Base-by-base conservation (phyloP, 2,329 filamentous ascomycete species). In the Colletotrichum ledebouriae region DNA sequence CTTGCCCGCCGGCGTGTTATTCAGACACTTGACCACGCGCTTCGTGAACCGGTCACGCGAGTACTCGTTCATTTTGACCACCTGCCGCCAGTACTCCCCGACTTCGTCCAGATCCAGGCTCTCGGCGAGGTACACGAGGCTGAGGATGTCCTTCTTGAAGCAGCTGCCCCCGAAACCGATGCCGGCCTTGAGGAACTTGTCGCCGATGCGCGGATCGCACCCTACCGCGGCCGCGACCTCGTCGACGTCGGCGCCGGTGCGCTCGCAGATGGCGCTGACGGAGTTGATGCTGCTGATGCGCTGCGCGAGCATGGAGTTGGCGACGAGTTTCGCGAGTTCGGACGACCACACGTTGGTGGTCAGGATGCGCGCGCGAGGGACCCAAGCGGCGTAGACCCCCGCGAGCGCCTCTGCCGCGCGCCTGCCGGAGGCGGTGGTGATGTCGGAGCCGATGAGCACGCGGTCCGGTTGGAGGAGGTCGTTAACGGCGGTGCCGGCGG, bases 211-310 rank as follows among this genome's bases (percentile, higher is more conserved):
- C 7, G 84, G 84, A 74, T 95, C 92, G 41, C 89, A 81, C 59
- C 92, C 92, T 34, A 92, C 84, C 4, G 89, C 87, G 33, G 83
- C 81, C 5, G 90, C 85, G 2, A 95, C 86, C 77, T 94, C 91
- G 70, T 90, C 86, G 17, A 94, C 86, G 74, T 94, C 89, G 11
- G 92, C 92, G 13, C 91, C 92, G 0, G 89, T 91, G 69, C 86
- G 86, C 78, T 94, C 92, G 76, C 92, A 94, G 39, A 95, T 88
- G 4, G 92, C 91, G 25, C 90, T 92, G 67, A 95, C 86, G 11
- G 91, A 90, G 79, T 94, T 95, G 80, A 95, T 93, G 78, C 89
- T 93, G 75, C 89, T 92, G 73, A 95, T 92, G 56, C 92, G 86
- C 80, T 95, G 92, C 1, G 92, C 92, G 10, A 95, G 84, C 86